Conservation (phyloP, 352 stramenopile species). For the Globisporangium parvum region DNA sequence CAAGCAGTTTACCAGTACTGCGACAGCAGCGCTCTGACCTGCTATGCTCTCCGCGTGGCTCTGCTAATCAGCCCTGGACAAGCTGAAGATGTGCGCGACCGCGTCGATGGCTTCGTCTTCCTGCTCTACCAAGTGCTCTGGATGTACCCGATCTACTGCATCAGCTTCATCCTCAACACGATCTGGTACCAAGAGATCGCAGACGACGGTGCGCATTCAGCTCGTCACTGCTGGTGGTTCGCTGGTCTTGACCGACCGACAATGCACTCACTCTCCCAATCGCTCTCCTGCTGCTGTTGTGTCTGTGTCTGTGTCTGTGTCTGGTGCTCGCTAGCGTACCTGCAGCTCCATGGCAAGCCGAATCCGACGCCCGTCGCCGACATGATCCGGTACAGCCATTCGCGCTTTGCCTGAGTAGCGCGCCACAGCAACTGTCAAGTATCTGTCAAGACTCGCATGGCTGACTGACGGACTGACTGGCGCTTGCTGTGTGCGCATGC, state of each 20-base stretch:
- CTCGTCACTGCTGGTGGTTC: not conserved
- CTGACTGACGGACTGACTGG: no score
- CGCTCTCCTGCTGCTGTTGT: not conserved
- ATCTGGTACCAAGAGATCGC: conserved; percentile 91
- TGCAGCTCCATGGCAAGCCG: conserved; percentile 77
- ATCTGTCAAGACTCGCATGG: not conserved
- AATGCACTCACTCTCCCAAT: not conserved
- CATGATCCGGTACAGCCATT: conserved; percentile 73
- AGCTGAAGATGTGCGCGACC: conserved; percentile 68
- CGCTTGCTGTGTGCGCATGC: no score
- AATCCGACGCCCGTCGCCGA: conserved; percentile 67
- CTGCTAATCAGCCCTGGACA: conserved; percentile 26
- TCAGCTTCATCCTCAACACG: conserved; percentile 89
- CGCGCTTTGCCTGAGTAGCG: not conserved
- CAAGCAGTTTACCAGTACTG: not conserved
- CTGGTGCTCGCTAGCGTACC: conserved; percentile 36
- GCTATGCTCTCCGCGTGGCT: not conserved
- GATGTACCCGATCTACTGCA: conserved; percentile 91
- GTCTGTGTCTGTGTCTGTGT: not conserved
- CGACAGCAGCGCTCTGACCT: not conserved
- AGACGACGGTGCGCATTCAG: conserved; percentile 55
- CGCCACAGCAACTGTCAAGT: no score
- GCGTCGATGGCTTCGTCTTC: conserved; percentile 81
- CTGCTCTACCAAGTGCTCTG: conserved; percentile 84
- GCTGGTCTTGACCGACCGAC: not conserved